Evolutionary conservation across 129 eudicot genomes (phyloP).

Genomic region (Ambrosia artemisiifolia): DNA sequence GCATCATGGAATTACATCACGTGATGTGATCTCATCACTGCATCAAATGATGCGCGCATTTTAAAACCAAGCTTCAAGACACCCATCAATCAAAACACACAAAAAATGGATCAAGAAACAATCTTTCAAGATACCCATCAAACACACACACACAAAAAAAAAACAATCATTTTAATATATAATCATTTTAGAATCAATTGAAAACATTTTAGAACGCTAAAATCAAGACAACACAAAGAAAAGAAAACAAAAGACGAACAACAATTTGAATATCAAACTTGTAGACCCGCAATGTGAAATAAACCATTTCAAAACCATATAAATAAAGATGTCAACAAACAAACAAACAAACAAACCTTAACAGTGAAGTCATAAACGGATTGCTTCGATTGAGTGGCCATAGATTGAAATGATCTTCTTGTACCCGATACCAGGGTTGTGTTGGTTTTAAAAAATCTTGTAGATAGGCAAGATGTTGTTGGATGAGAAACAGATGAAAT

Average conservation of each 20-base stretch:
- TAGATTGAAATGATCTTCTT: conserved; percentile 29
- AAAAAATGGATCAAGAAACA: neutral
- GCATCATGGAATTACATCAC: no score
- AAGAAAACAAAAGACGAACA: neutral
- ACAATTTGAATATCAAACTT: neutral
- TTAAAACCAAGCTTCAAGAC: no score
- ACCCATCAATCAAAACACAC: no score
- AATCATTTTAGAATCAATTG: neutral
- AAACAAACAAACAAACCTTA: conserved; percentile 49
- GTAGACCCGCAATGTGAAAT: neutral
- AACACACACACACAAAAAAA: neutral
- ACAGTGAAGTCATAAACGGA: conserved; percentile 80
- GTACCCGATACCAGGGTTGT: conserved; percentile 18
- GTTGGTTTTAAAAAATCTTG: conserved; percentile 17
- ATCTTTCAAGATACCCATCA: conserved; percentile 2
- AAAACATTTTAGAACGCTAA: neutral
- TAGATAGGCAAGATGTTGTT: no score
- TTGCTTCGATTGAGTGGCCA: conserved; percentile 66
- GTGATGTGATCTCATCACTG: no score
- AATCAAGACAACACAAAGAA: neutral
- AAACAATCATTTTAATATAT: neutral
- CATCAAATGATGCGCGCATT: no score
- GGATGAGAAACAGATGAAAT: conserved; percentile 19
- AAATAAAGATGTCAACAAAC: neutral
- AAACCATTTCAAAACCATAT: neutral